Evolutionary conservation across 768 basidiomycete species (phyloP).

Genomic region (Thelephora aurantiotincta): DNA sequence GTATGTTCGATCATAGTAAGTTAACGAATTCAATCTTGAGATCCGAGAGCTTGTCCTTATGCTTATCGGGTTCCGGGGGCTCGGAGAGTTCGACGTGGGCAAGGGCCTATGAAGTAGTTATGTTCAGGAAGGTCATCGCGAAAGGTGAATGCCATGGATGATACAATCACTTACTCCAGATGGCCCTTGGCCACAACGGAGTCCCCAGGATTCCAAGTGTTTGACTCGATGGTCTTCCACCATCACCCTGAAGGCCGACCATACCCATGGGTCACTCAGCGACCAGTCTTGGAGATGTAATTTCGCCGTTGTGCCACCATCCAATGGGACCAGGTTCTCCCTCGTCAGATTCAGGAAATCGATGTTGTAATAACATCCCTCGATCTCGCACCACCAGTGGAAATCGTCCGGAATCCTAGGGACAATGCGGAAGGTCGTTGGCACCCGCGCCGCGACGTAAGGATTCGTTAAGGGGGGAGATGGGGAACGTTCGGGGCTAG

Average conservation of each 20-base stretch:
- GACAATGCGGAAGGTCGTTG: slow-evolving; percentile 18
- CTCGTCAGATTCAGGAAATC: slow-evolving; percentile 29
- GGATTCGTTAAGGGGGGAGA: slow-evolving; percentile 11
- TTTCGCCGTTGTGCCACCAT: not conserved
- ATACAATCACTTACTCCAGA: not conserved
- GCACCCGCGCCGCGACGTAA: slow-evolving; percentile 18
- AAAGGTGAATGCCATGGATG: not conserved
- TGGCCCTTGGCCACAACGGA: slow-evolving; percentile 4
- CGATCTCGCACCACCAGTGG: slow-evolving; percentile 37
- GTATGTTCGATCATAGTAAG: not conserved
- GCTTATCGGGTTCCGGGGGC: no score
- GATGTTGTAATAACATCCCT: slow-evolving; percentile 27
- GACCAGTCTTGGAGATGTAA: slow-evolving; percentile 7
- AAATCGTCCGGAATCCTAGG: slow-evolving; percentile 31
- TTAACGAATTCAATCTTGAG: no score
- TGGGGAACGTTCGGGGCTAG: not conserved
- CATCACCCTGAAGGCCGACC: slow-evolving; percentile 8
- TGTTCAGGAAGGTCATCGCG: not conserved
- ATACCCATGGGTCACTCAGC: slow-evolving; percentile 4
- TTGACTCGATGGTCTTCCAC: slow-evolving; percentile 11
- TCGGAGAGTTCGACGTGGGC: no score
- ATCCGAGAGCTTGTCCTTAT: no score
- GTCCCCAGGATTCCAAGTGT: slow-evolving; percentile 11
- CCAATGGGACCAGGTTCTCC: slow-evolving; percentile 17
- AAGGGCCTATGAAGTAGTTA: no score